Evolutionary conservation across 176 grass and related monocot genomes (phyloP), one percentile per base, ranked within the genome.

Genomic region (Secale cereale): DNA sequence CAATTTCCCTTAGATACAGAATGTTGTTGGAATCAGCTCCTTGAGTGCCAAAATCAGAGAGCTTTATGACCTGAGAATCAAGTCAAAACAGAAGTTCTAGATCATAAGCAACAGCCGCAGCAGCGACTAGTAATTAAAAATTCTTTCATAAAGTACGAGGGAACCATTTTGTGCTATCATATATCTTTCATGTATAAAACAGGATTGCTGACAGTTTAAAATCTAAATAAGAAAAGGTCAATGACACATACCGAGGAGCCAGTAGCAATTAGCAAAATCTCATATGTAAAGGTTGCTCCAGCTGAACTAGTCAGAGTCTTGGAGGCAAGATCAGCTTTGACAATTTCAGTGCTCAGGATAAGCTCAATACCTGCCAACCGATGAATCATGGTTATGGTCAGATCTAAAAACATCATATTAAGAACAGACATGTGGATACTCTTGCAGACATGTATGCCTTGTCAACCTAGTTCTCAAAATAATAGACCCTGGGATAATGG

Each of bases 11-110:
- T 40, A 98, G 87, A 82, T 98, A 98, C 25, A 98, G 73, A 79
- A 98, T 94, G 81, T 95, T 95, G 87, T 95, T 95, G 2, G 74
- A 89, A 87, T 95, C 93, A 78, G 93, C 95, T 89, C 92, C 96
- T 85, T 61, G 81, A 36, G 92, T 92, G 76, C 96, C 96, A 86
- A 98, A 98, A 85, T 98, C 93, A 82, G 85, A 85, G 48, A 98
- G 91, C 54, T 87, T 95, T 52, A 95, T 98, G 29, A 93, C 91
- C 96, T 98, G 87, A 75, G 84, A 77, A 80, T 14, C 11, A 1
- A 71, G 16, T 35, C 32, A 48, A 78, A 32, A 85, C 10, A 86
- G 3, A 73, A 17, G 10, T 29, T 65, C 33, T n/a, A 65, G n/a
- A 74, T 63, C 65, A 70, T 50, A 36, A 13, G n/a, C 25, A 77